Evolutionary conservation across 1,284 basidiomycete species (phyloP), one percentile per base, ranked within the genome.

Genomic region (Limonomyces culmigenus): DNA sequence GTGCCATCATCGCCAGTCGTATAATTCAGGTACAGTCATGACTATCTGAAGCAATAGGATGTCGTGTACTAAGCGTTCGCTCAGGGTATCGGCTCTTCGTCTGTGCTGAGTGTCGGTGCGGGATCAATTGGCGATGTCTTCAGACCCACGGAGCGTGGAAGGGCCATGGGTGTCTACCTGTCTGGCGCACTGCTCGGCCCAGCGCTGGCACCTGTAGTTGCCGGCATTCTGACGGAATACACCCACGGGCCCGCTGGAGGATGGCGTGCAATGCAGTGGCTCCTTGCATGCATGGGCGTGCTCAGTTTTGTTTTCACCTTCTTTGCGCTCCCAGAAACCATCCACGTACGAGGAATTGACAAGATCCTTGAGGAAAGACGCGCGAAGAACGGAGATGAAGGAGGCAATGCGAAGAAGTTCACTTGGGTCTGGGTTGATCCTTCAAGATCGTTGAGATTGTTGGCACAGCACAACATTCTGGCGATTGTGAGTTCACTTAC

Each of bases 401-500:
- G 11, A 17, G 30, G 8, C 8, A 10, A 13, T 32, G 8, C 16
- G 30, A 8, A 6, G 10, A 11, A 17, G 11, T 50, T 53, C 29
- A 51, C 55, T 1, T 39, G 47, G 33, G 58, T 54, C 32, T 49
- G 48, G 41, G 50, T 59, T 42, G 60, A 62, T 39, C 60, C 60
- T 0, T 39, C 60, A 13, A 37, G 43, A 3, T 50, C 50, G 8
- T 34, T 62, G 18, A 44, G 41, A 13, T 41, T 63, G 17, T 41
- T 62, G 21, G 35, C 48, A 20, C 54, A 53, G 42, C 47, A 50
- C 13, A 58, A 60, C 39, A 51, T 63, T 11, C 40, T 32, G 11
- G 30, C 30, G 11, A 32, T 32, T 8, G 30, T 32, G 16, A 32
- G 30, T 32, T 17, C 30, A 32, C 16, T 32, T 17, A 32, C 8